These are phyloP conservation scores for Elongisporangium anandrum DNA, from an alignment of 352 stramenopile species.

Conservation along the genomic window DNA sequence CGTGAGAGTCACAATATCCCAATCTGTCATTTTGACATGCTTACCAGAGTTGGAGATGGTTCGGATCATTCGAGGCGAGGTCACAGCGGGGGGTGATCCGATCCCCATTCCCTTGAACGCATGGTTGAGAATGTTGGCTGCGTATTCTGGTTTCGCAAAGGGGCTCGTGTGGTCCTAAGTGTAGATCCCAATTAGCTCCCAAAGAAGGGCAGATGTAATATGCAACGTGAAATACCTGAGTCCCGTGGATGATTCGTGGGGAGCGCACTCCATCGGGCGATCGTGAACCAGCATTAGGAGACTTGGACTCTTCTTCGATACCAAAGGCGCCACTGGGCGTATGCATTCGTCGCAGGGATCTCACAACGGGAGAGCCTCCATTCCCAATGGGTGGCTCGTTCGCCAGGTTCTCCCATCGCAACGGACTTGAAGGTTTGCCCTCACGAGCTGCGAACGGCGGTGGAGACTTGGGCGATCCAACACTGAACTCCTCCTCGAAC, in stretches of 20 bases:
- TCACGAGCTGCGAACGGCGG: constrained; percentile 60
- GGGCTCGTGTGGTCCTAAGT: constrained; percentile 14
- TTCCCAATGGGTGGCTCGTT: constrained; percentile 36
- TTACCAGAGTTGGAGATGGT: constrained; percentile 64
- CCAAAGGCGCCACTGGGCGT: constrained; percentile 21
- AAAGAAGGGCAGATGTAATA: background rate
- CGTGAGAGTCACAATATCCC: background rate
- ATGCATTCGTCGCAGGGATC: background rate
- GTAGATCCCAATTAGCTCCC: constrained; percentile 1
- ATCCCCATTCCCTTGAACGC: constrained; percentile 61
- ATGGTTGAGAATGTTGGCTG: constrained; percentile 52
- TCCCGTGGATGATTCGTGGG: constrained; percentile 31
- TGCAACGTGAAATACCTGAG: constrained; percentile 21
- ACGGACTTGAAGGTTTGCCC: constrained; percentile 30
- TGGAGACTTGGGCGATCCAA: constrained; percentile 48
- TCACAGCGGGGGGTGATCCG: constrained; percentile 28
- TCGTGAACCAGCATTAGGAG: constrained; percentile 7
- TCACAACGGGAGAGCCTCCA: background rate
- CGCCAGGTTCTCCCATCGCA: constrained; percentile 61
- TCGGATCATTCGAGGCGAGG: constrained; percentile 53
- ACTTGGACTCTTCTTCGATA: constrained; percentile 34
- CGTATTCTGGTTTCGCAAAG: constrained; percentile 35
- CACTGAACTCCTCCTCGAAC: constrained; percentile 41
- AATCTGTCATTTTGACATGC: too few relatives aligned
- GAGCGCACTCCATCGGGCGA: constrained; percentile 33